Conservation (phyloP, 176 grass and related monocot species). For the Cenchrus americanus region DNA sequence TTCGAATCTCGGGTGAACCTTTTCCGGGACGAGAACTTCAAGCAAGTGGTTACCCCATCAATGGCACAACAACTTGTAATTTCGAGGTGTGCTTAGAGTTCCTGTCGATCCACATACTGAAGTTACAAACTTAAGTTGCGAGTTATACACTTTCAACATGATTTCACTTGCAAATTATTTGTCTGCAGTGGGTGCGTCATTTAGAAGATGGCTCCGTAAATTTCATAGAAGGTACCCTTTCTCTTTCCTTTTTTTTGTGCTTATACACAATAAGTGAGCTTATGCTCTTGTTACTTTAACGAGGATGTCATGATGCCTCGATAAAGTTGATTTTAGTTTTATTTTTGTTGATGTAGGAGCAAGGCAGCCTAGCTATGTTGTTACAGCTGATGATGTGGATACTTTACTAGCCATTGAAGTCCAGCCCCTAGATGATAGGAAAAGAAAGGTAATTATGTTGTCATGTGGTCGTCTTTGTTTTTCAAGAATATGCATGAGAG, state of each 20-base stretch:
- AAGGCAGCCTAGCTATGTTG: constrained; percentile 83
- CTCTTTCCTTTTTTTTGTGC: background rate
- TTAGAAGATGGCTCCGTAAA: constrained; percentile 91
- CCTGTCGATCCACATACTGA: constrained; percentile 12
- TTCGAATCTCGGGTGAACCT: constrained; percentile 86
- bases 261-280: constrained; percentile 15
- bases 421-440: constrained; percentile 92
- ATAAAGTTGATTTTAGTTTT: constrained; percentile 26
- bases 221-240: constrained; percentile 81
- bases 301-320: constrained; percentile 31
- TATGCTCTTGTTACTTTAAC: constrained; percentile 34
- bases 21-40: constrained; percentile 83
- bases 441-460: constrained; percentile 70
- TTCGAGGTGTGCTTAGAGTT: constrained; percentile 68
- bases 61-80: constrained; percentile 94
- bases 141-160: constrained; percentile 24
- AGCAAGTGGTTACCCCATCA: constrained; percentile 74
- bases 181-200: constrained; percentile 87
- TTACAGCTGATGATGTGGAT: constrained; percentile 95
- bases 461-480: background rate
- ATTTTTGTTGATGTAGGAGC: constrained; percentile 61
- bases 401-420: constrained; percentile 89
- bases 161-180: constrained; percentile 28
- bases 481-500: background rate
- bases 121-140: background rate